Evolutionary conservation across 108 stramenopile genomes (phyloP), one percentile per base, ranked within the genome.

Genomic region (Ochromonas danica): DNA sequence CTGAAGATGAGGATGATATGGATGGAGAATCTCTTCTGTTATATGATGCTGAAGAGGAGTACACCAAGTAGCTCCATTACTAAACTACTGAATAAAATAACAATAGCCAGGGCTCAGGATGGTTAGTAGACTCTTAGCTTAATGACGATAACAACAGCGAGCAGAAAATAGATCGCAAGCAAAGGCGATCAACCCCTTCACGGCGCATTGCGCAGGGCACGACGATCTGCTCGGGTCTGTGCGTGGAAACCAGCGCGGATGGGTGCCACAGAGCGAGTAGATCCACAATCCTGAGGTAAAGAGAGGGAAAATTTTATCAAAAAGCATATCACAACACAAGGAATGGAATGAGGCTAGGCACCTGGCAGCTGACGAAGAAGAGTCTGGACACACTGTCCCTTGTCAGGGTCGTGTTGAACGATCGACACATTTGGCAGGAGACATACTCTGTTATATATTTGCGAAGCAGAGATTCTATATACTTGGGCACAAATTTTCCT

Each of bases 381-480:
- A 99, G 85, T 36, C 97, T 91, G 70, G 89, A 88, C 51, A 89
- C 93, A 39, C 86, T 80, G 87, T 99, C 96, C 86, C 94, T 93
- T 42, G 90, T 86, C 61, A 99, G 85, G 40, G 93, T 92, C 45
- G 99, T 99, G 81, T 96, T 93, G 40, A 96, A 91, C 61, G 91
- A 93, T 39, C 95, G 91, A 82, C 99, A 99, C 96, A 97, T 98
- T 81, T 93, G 92, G 85, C 99, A 99, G 61, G 96, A 96, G 42
- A 99, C 99, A 87, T 99, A 99, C 86, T 97, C 97, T 65, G 91
- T 92, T 62, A 99, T 97, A 81, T 99, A 99, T 87, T 98, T 98
- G 61, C 95, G 85, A 70, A 99, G 90, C 85, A 99, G 90, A 61
- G 90, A 91, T 81, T 98, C 97, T 82, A 99, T 97, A 87, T 96